Base-by-base conservation (phyloP, 805 yeast genomes). In the Isabelozyma heimii region DNA sequence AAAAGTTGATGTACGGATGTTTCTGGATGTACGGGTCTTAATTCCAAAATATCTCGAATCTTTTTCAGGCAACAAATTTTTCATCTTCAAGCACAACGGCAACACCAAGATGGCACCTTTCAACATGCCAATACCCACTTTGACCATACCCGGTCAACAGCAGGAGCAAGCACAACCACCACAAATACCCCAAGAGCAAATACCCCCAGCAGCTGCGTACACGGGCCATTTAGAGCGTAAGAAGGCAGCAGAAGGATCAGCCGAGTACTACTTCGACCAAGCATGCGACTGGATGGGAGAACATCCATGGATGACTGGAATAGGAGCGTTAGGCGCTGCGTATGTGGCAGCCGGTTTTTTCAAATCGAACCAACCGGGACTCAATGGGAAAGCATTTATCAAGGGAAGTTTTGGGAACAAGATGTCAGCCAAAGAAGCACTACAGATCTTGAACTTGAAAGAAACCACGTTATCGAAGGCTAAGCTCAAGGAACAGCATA, bases 351-450 rank as follows among this genome's bases (percentile, higher is more conserved):
- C 91, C 2, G 91, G 91, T 3, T 67, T 81, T 10, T 80, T 84
- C 66, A 87, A 84, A 65, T 68, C 80, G 4, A 80, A 77, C 53
- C 86, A 83, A 52, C 87, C 90, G n/a, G 87, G 89, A 38, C 63
- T 80, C 17, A 74, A 76, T 48, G 87, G 87, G 9, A 80, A 82
- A 54, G 82, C 86, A 16, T 92, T 84, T 61, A 72, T 77, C 63
- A 89, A 84, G 64, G 99, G 98, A 49, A 89, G 97, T 1, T 92
- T 92, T 69, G 97, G 91, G 37, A 66, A 81, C n/a, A 94, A 92
- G 67, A 90, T 92, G 96, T 79, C 80, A 50, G 85, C 91, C 42
- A 85, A 81, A 57, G 99, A 92, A 65, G 97, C 97, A 3, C 76
- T 91, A 52, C 91, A 82, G 62, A 88, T 92, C 28, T 79, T 92